Base-by-base conservation (phyloP, 305 asterid genomes). In the Fraxinus greggii region DNA sequence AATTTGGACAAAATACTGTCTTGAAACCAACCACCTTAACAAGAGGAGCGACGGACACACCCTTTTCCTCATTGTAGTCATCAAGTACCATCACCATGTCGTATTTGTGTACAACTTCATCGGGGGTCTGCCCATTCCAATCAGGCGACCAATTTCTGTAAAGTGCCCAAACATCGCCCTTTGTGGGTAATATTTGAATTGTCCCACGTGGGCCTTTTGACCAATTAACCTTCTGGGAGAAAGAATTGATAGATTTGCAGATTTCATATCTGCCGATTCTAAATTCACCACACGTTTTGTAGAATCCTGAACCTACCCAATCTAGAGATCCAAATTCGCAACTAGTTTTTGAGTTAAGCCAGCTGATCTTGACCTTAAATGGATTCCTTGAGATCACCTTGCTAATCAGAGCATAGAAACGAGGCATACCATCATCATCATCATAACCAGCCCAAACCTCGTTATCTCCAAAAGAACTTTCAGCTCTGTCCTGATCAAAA, bases 361-460 rank as follows among this genome's bases (percentile, higher is more conserved):
- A 95, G 90, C 95, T 93, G 48, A 94, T 85, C 80, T 81, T 94
- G 89, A 95, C 78, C 91, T 92, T 90, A 84, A 95, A 92, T 17
- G 98, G 98, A 51, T 90, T 86, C 83, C 88, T 87, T 67, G 95
- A 91, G 5, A 90, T 80, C 38, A 94, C 98, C 88, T 90, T 92
- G 83, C 82, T 85, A 51, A 95, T 83, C 86, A 95, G 82, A 72
- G 98, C 99, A 80, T 94, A 95, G 82, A 92, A 90, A 70, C 98
- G 99, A 4, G 98, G 99, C 99, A 95, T 95, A 76, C 99, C 99
- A 78, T 94, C 99, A 54, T 89, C 89, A 54, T 92, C 90, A 54
- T 95, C 99, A 72, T 95, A 95, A 56, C 93, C 95, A 75, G 99
- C 92, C 99, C 99, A 95, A 65, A 95, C 97, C 82, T 93, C 95